Conservation (phyloP, 805 yeast genomes). For the Starmerella stellata region DNA sequence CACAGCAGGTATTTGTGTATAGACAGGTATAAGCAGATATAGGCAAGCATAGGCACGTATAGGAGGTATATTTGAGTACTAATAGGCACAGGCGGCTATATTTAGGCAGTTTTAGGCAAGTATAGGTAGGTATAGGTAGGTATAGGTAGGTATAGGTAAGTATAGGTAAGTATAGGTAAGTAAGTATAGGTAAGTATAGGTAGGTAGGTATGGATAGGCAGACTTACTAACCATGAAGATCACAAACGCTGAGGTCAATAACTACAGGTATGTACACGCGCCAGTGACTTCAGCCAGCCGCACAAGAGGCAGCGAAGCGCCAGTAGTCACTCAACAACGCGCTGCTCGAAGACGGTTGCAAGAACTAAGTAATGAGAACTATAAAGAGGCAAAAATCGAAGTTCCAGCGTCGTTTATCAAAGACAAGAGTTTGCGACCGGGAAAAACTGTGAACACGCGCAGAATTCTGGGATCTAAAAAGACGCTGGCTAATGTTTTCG, state of each 20-base stretch:
- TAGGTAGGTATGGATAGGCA: too few species aligned
- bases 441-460: constrained; percentile 21
- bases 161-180: too few species aligned
- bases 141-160: too few species aligned
- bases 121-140: too few species aligned
- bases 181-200: too few species aligned
- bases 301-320: constrained; percentile 8
- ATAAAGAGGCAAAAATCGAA: constrained; percentile 15
- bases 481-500: constrained; percentile 25
- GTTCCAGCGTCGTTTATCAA: constrained; percentile 16
- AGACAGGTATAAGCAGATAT: too few species aligned
- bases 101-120: too few species aligned
- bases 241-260: not conserved
- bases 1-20: too few species aligned
- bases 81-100: too few species aligned
- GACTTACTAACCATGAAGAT: not conserved
- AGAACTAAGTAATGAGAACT: constrained; percentile 17
- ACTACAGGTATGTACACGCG: not conserved
- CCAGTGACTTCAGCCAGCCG: constrained; percentile 6
- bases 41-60: too few species aligned
- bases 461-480: constrained; percentile 26
- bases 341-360: constrained; percentile 13
- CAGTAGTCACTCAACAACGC: constrained; percentile 10
- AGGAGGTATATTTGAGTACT: too few species aligned
- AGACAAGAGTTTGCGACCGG: constrained; percentile 16